A percentile compares a stretch with the other conserved stretches of the same genome.
Evolutionary conservation across 768 basidiomycete species (phyloP).

Genomic region (Panaeolus papilionaceus): DNA sequence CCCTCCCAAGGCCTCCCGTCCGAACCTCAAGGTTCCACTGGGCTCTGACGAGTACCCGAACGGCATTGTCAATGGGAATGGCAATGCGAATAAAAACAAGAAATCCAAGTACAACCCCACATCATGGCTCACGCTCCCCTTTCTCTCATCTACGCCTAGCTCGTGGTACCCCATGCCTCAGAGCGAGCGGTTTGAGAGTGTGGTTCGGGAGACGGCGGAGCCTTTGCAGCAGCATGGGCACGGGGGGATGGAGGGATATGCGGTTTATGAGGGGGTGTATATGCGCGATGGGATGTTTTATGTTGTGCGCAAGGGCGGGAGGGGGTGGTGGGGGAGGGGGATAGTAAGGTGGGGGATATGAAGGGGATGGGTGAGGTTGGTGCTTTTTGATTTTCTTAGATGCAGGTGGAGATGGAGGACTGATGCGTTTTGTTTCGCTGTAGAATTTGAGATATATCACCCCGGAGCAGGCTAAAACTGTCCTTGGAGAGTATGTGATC

Average conservation of each 20-base stretch:
- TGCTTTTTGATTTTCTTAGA: not conserved
- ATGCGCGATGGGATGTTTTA: not conserved
- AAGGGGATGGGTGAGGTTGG: not conserved
- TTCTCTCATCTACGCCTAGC: not conserved
- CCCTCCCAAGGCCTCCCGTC: not conserved
- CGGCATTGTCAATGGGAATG: too few species aligned
- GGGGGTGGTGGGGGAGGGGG: not conserved
- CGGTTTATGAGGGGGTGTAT: not conserved
- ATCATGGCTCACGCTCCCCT: not conserved
- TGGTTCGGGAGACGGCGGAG: not conserved
- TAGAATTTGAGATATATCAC: slow-evolving; percentile 31
- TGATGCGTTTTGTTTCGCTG: not conserved
- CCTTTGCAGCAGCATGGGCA: not conserved
- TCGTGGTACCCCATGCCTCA: not conserved
- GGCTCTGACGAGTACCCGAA: too few species aligned
- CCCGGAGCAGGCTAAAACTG: slow-evolving; percentile 21
- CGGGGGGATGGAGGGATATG: not conserved
- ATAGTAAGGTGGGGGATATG: not conserved
- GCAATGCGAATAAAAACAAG: not conserved
- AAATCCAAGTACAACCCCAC: not conserved
- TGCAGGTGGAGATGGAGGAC: too few species aligned
- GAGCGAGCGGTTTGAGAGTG: not conserved
- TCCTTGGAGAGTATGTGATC: slow-evolving; percentile 24
- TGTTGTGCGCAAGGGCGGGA: not conserved
- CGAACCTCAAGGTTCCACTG: too few species aligned